Base-by-base conservation (phyloP, 495 filamentous ascomycete genomes). In the Hypoxylon fragiforme region DNA sequence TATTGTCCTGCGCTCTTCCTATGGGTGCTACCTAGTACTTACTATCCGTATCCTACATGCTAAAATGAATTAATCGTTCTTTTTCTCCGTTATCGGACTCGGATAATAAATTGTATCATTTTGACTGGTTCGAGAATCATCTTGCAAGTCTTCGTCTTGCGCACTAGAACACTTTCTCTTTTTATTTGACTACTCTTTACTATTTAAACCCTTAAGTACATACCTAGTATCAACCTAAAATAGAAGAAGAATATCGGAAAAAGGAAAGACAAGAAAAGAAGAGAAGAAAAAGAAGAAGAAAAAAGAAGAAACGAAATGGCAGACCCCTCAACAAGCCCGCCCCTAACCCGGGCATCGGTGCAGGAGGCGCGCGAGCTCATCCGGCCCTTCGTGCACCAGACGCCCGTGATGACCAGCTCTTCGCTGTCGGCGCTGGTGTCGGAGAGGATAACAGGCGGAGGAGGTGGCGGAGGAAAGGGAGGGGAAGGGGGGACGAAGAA, bases 341-440 rank as follows among this genome's bases (percentile, higher is more conserved):
- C 82, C 2, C 81, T 96, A 12, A 89, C 82, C 15, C 85, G 88
- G 9, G 65, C 75, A 39, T 87, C 86, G 19, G 82, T 96, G 28
- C 58, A 81, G 30, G 73, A 74, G 41, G 92, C 94, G 2, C 84
- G 90, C 73, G 59, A 71, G 32, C 79, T 89, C 32, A 91, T 97
- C 60, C 75, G 82, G 55, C 76, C 79, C 0, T 80, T 89, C 71
- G 83, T 97, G 70, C 90, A 96, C 75, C 77, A 72, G 47, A 97
- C 92, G 9, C 90, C 91, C 4, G 82, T 96, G 11, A 73, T 92
- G 19, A 96, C 91, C 42, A 87, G 81, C 65, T 67, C 72, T 6
- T 90, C 89, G 2, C 81, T 98, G 46, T 81, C 86, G 63, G 62
- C 54, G 2, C 71, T 96, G 56, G n/a, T n/a, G n/a, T n/a, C n/a